Base-by-base conservation (phyloP, 352 stramenopile species). In the Phytopythium helicoides region DNA sequence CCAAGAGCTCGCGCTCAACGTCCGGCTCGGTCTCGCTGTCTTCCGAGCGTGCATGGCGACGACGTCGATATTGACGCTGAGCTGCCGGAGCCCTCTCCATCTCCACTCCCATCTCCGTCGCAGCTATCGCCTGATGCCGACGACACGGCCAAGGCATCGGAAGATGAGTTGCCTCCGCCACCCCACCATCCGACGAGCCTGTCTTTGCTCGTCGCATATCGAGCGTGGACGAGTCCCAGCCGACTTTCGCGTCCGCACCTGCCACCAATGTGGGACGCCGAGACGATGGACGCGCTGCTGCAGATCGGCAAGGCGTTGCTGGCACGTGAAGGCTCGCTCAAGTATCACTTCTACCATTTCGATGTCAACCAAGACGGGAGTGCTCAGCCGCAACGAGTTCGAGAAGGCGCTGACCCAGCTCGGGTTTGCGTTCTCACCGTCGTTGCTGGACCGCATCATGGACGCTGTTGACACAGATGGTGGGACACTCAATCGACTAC, bases 401-500 rank as follows among this genome's bases (percentile, higher is more conserved):
- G 74, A 89, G 46, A 28, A 74, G 25, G 86, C 86, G n/a, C 47
- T 95, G 5, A 28, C 65, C 36, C 60, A 92, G 48, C 61, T 95
- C 15, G 79, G 79, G 10, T 89, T 95, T 34, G 37, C 54, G 15
- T 90, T 95, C 47, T 60, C 64, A 2, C 21, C 60, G 0, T 66
- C 73, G 26, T 54, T 94, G 18, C 70, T 92, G 61, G 59, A 73
- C 33, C 82, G 80, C n/a, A 68, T 97, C 52, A 89, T 95, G 71
- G 60, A 65, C 10, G 87, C 82, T 0, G 85, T 97, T 39, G 91
- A 97, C 65, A 89, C 77, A 21, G 91, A 97, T 58, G 81, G 78
- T 1, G 89, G n/a, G 87, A 46, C 71, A 91, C 47, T 89, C 81
- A 49, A 96, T 97, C 58, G 92, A 94, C 62, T 96, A 95, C 75